Base-by-base conservation (phyloP, 805 yeast genomes). In the Lipomyces mesembrius region DNA sequence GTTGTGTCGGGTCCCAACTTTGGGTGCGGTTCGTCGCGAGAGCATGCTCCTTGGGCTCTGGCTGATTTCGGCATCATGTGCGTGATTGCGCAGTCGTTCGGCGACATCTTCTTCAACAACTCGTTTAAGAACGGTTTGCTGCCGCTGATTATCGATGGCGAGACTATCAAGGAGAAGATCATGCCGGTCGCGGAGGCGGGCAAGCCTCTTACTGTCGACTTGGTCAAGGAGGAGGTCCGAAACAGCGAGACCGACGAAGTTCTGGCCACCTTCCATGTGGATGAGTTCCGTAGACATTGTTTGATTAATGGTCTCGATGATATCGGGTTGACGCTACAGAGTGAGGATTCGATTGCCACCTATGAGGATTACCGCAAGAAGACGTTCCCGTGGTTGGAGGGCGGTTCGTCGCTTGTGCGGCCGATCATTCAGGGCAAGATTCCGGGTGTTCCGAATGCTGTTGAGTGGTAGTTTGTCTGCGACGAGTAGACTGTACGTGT, bases 31-130 rank as follows among this genome's bases (percentile, higher is more conserved):
- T 93, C 98, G 53, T 93, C 98, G 1, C 91, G 99, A 85, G 99
- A 95, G 80, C 99, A 95, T 76, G 99, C 99, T 43, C 98, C 99
- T 66, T 95, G 99, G 99, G 98, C 99, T 1, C 84, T 95, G 73
- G 93, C 92, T 75, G 99, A 95, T 81, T 95, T 95, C 76, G 99
- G 99, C 79, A 92, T 95, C 79, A 89, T 90, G 79, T 89, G 94
- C 71, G 90, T 95, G 76, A 93, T 95, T 79, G 98, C 98, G 5
- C 99, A 98, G 65, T 92, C 98, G 0, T 95, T 94, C 74, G 99
- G 98, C 79, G 99, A 95, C 80, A 95, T 95, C 75, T 95, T 95
- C 84, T 93, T 91, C 87, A 95, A 91, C 83, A 95, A 95, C 83
- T 93, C 98, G 63, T 91, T 91, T 83, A 95, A 95, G 83, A 95